These are phyloP conservation scores for Lolium perenne DNA, from an alignment of 176 grass and related monocot genomes.

Conservation along the genomic window DNA sequence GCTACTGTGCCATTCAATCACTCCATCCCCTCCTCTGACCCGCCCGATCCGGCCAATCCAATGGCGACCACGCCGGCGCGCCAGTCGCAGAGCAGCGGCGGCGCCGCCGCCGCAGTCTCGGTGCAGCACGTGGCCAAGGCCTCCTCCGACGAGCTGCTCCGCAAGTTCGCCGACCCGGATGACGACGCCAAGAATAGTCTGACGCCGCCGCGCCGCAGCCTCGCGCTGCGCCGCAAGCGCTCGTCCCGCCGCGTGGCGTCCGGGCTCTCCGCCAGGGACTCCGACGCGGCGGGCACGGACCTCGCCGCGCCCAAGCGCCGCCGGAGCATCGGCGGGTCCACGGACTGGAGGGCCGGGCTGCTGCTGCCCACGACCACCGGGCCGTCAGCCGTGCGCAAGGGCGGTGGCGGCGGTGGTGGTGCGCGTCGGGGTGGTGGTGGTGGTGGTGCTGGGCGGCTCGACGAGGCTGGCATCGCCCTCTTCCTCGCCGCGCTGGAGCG, in stretches of 20 bases:
- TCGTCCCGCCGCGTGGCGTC: constrained; percentile 76
- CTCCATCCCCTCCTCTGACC: not conserved
- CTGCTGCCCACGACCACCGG: constrained; percentile 53
- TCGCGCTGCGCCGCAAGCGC: constrained; percentile 69
- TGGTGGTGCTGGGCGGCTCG: constrained; percentile 34
- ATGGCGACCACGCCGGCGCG: constrained; percentile 32
- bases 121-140: constrained; percentile 84
- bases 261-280: constrained; percentile 80
- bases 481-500: constrained; percentile 79
- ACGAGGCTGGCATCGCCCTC: constrained; percentile 58
- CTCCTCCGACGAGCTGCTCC: constrained; percentile 93
- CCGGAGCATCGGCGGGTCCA: constrained; percentile 59
- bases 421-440: constrained; percentile 44
- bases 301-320: constrained; percentile 51
- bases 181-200: not conserved
- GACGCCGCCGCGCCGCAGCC: constrained; percentile 41
- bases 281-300: constrained; percentile 9
- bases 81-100: not conserved
- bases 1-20: not conserved
- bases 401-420: not conserved
- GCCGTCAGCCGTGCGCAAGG: constrained; percentile 39
- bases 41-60: not conserved
- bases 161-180: constrained; percentile 94
- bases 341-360: constrained; percentile 74
- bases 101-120: constrained; percentile 13